A percentile compares a stretch with the other conserved stretches of the same genome.
phyloP scores from a whole-genome alignment of 306 rosid genomes.

The Aeschynomene evenia region DNA sequence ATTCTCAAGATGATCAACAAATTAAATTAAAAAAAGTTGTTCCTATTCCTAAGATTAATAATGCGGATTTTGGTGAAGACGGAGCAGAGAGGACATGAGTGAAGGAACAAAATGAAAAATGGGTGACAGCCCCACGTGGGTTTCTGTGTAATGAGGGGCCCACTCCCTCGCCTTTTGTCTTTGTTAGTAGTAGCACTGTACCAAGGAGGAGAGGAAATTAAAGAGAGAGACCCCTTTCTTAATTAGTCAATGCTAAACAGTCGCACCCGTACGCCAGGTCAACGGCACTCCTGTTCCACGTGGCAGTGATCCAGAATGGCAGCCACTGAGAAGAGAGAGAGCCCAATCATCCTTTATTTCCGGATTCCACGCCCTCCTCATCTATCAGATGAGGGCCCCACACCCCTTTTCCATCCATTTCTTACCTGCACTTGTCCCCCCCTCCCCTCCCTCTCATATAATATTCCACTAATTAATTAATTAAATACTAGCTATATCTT shows the following conservation, averaged over 20 bases:
- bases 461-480: no score
- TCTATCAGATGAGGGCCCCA: not conserved
- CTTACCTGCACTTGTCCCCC: not conserved
- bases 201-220: not conserved
- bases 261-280: constrained; percentile 8
- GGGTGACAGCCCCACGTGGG: constrained; percentile 37
- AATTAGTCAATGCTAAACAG: not conserved
- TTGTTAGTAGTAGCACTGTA: not conserved
- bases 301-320: constrained; percentile 13
- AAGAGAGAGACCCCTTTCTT: not conserved
- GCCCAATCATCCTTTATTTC: not conserved
- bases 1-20: no score
- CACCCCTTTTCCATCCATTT: constrained; percentile 3
- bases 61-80: no score
- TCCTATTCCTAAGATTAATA: no score
- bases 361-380: constrained; percentile 3
- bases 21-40: no score
- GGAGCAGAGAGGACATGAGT: no score
- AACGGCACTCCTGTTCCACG: constrained; percentile 24
- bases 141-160: not conserved
- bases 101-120: not conserved
- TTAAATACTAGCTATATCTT: no score
- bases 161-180: not conserved
- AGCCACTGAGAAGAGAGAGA: not conserved
- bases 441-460: no score